These are phyloP conservation scores for Pyrenula massariospora DNA, from an alignment of 495 filamentous ascomycete genomes.

Conservation along the genomic window DNA sequence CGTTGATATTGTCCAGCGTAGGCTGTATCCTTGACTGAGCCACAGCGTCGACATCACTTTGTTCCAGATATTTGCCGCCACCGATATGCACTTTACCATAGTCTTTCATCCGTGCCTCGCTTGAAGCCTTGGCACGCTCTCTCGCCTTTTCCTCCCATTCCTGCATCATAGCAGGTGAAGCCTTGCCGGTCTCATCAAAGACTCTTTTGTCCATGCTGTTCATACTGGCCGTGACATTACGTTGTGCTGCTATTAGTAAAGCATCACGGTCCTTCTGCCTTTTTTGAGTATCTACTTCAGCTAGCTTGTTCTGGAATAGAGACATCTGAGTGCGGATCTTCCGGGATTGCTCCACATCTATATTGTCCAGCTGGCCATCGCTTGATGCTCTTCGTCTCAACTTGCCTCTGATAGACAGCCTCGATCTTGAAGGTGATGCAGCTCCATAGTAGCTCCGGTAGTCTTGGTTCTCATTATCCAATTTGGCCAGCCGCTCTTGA, in stretches of 20 bases:
- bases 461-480: constrained; percentile 58
- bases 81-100: constrained; percentile 68
- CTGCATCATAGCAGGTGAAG: constrained; percentile 52
- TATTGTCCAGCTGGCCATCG: constrained; percentile 47
- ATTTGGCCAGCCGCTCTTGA: constrained; percentile 66
- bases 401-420: constrained; percentile 39
- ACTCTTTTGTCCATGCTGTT: constrained; percentile 70
- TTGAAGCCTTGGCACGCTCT: constrained; percentile 52
- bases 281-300: constrained; percentile 63
- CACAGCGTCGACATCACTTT: constrained; percentile 68
- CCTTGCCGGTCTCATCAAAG: constrained; percentile 63
- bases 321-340: constrained; percentile 75
- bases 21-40: constrained; percentile 75
- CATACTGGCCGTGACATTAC: constrained; percentile 69
- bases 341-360: constrained; percentile 57
- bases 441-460: constrained; percentile 68
- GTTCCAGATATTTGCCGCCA: constrained; percentile 66
- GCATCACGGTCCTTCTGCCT: constrained; percentile 58
- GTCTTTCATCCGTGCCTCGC: constrained; percentile 40
- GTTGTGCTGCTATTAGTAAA: constrained; percentile 67
- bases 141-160: constrained; percentile 72
- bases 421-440: constrained; percentile 31
- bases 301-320: constrained; percentile 53
- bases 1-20: constrained; percentile 79
- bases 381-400: constrained; percentile 56